Evolutionary conservation across 2,329 filamentous ascomycete species (phyloP), one percentile per base, ranked within the genome.

Genomic region (Pochonia chlamydosporia): DNA sequence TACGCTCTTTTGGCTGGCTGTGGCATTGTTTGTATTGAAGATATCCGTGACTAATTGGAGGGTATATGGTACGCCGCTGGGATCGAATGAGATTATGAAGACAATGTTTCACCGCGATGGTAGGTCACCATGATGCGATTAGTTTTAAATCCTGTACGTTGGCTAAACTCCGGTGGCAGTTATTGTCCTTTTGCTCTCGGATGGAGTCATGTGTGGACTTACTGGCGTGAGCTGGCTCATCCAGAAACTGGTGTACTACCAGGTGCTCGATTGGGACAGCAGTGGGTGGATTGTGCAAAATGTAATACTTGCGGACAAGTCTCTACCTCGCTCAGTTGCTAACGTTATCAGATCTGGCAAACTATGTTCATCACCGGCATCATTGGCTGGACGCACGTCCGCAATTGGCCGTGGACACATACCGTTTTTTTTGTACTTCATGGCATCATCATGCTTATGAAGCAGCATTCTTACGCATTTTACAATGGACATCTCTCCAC

Each of bases 331-430:
- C 20, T 24, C n/a, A 10, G 8, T 24, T 10, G n/a, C 28, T 20
- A 10, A 25, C 30, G 21, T 8, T 7, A 3, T 14, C 42, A 81
- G 77, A 53, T 85, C 1, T 91, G 86, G 86, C 84, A 92, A 66
- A 69, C 73, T 0, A 52, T 72, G 13, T 90, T 84, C 56, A 74
- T 89, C 10, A 73, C 69, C 4, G 71, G 71, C 8, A 76, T 85
- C 3, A 69, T 90, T 5, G 78, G 75, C 44, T 79, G 85, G 69
- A 84, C 85, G 0, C 74, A 85, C 43, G 75, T 82, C 58, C 76
- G 86, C 4, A 79, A 89, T 43, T 92, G 87, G 87, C 84, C 86
- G 1, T 91, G 87, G 87, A 88, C 87, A 13, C 87, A 89, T 58
- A 88, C 85, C 2, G 83, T 89, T 16, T 89, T 87, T 62, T 86